These are phyloP conservation scores for Quercus parvula DNA, from an alignment of 306 rosid genomes.

Conservation along the genomic window DNA sequence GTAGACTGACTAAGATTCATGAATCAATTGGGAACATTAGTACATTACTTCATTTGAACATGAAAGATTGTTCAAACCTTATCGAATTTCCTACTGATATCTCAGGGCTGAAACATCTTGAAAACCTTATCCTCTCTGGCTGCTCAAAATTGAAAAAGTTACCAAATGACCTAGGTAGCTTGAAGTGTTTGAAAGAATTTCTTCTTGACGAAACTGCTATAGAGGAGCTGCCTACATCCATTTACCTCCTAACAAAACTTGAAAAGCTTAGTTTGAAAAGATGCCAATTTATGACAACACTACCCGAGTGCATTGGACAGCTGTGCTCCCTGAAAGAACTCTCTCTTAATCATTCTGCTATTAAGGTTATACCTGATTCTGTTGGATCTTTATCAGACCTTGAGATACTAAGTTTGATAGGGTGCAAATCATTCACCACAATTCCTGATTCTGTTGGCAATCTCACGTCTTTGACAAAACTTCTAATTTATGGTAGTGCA, in stretches of 20 bases:
- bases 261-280: slow-evolving; percentile 32
- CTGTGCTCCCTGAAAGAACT: slow-evolving; percentile 44
- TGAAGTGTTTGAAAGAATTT: slow-evolving; percentile 42
- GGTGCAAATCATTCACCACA: slow-evolving; percentile 42
- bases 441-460: slow-evolving; percentile 47
- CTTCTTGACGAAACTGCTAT: slow-evolving; percentile 35
- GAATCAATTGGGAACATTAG: slow-evolving; percentile 40
- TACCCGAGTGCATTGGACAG: slow-evolving; percentile 45
- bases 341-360: slow-evolving; percentile 33
- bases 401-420: slow-evolving; percentile 41
- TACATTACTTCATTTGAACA: slow-evolving; percentile 42
- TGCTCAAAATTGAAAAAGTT: slow-evolving; percentile 40
- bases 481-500: slow-evolving; percentile 7
- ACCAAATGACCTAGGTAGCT: slow-evolving; percentile 38
- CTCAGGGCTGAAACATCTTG: slow-evolving; percentile 47
- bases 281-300: slow-evolving; percentile 33
- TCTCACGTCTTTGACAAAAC: slow-evolving; percentile 30
- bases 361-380: slow-evolving; percentile 48
- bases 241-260: slow-evolving; percentile 40
- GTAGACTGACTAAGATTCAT: slow-evolving; percentile 40
- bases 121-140: slow-evolving; percentile 38
- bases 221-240: slow-evolving; percentile 43
- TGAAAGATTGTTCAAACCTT: slow-evolving; percentile 38
- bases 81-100: slow-evolving; percentile 42
- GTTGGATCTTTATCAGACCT: slow-evolving; percentile 49